Evolutionary conservation across 148 eudicot species (phyloP).

Genomic region (Spergularia bocconei): DNA sequence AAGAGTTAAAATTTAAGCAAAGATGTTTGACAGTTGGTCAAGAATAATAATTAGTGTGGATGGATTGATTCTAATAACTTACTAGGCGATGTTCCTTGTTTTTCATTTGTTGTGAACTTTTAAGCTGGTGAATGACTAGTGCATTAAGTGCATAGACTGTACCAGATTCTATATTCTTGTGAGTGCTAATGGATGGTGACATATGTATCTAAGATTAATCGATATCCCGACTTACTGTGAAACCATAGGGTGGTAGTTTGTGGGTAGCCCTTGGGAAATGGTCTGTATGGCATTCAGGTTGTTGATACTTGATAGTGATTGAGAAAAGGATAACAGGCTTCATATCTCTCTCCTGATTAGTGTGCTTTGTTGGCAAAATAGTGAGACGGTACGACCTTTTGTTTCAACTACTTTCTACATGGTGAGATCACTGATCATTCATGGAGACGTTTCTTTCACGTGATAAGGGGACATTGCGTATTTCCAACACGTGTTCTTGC

Average conservation of each 20-base stretch:
- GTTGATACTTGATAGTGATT: background rate
- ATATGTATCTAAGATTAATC: background rate
- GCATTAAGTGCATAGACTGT: background rate
- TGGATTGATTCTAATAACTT: background rate
- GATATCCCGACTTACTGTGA: background rate
- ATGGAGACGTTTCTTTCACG: too few relatives aligned
- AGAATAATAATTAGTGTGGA: background rate
- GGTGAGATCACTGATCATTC: too few relatives aligned
- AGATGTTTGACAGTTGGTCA: background rate
- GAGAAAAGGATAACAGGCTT: too few relatives aligned
- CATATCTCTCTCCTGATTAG: too few relatives aligned
- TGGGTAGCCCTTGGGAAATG: background rate
- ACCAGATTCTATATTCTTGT: background rate
- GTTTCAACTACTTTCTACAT: too few relatives aligned
- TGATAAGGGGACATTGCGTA: too few relatives aligned
- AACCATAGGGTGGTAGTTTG: background rate
- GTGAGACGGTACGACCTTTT: too few relatives aligned
- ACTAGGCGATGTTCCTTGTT: background rate
- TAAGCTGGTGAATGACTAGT: background rate
- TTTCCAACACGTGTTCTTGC: too few relatives aligned
- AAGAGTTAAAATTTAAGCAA: background rate
- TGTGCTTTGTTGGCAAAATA: too few relatives aligned
- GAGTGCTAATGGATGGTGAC: background rate
- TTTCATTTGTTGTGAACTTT: background rate
- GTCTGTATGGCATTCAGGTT: background rate